Base-by-base conservation (phyloP, 371 early-diverging fungal genomes). In the Lichtheimia hyalospora region DNA sequence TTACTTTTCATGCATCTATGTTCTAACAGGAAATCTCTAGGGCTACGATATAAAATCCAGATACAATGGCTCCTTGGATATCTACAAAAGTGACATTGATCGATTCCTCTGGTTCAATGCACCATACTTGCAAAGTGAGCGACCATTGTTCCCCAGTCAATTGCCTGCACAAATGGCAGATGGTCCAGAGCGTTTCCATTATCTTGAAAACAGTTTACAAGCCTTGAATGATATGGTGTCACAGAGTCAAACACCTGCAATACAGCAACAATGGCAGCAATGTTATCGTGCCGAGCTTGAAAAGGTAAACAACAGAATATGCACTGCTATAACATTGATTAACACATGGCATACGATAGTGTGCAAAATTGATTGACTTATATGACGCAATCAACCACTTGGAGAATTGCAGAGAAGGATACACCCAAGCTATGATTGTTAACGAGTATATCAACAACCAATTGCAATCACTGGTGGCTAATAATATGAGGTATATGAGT, bases 21-120 rank as follows among this genome's bases (percentile, higher is more conserved):
- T 34, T 34, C 34, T 34, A 34, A 34, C 34, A 4, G 0, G 8
- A 8, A 8, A 34, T 8, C 34, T 34, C 12, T 46, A 46, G 46
- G 46, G 18, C 18, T n/a, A 46, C 10, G 46, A 21, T n/a, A 18
- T 46, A 5, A 46, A 21, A 10, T 2, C 14, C 16, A 12, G 46
- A 15, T 46, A 46, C 34, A 28, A 10, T 7, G 8, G 14, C 6
- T 23, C n/a, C 1, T 39, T 57, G 13, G 16, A 49, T 12, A 41
- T 21, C n/a, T 54, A 54, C 48, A 25, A 52, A 3, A 24, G 24
- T 14, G 64, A 64, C 13, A 58, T 49, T n/a, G 25, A 21, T 2
- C 62, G 49, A n/a, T 69, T 69, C 42, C 64, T 64, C 3, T 69
- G 69, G 69, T 64, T 44, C 24, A 64, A 69, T 58, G 64, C 69